Evolutionary conservation across 2,329 filamentous ascomycete genomes (phyloP).

Genomic region (Aspergillus melleus): DNA sequence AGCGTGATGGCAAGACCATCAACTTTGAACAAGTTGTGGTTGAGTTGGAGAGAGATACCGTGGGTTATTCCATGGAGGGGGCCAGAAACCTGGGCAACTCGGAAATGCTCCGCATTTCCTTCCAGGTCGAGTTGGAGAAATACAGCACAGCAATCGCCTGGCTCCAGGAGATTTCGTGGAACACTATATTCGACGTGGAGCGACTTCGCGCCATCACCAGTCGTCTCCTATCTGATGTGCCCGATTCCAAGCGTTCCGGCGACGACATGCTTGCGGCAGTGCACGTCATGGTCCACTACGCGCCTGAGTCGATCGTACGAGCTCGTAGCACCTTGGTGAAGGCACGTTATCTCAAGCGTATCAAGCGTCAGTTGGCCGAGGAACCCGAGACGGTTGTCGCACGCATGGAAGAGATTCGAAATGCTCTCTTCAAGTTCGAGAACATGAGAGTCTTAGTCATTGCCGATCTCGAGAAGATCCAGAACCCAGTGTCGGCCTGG

Average conservation of each 20-base stretch:
- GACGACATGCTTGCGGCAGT: slow-evolving; percentile 60
- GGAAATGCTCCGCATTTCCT: slow-evolving; percentile 77
- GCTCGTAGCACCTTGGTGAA: slow-evolving; percentile 83
- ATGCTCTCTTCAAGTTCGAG: slow-evolving; percentile 73
- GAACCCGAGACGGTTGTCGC: slow-evolving; percentile 72
- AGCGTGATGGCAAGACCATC: slow-evolving; percentile 70
- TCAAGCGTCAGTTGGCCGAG: slow-evolving; percentile 76
- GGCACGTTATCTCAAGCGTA: slow-evolving; percentile 79
- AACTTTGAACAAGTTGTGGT: slow-evolving; percentile 92
- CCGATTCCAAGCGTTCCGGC: slow-evolving; percentile 86
- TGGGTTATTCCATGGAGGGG: slow-evolving; percentile 74
- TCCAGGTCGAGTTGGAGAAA: slow-evolving; percentile 86
- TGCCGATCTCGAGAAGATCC: slow-evolving; percentile 73
- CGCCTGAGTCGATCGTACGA: slow-evolving; percentile 72
- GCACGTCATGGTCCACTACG: slow-evolving; percentile 75
- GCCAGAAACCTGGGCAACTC: slow-evolving; percentile 70
- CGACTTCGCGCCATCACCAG: slow-evolving; percentile 64
- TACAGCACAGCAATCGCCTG: slow-evolving; percentile 80
- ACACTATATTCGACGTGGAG: slow-evolving; percentile 81
- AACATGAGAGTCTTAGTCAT: slow-evolving; percentile 87
- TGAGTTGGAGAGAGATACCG: slow-evolving; percentile 85
- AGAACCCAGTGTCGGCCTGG: slow-evolving; percentile 78
- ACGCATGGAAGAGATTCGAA: slow-evolving; percentile 75
- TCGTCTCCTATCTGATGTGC: slow-evolving; percentile 87
- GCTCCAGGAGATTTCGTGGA: slow-evolving; percentile 82